Conservation (phyloP, 805 yeast species). For the Metschnikowia bowlesiae region DNA sequence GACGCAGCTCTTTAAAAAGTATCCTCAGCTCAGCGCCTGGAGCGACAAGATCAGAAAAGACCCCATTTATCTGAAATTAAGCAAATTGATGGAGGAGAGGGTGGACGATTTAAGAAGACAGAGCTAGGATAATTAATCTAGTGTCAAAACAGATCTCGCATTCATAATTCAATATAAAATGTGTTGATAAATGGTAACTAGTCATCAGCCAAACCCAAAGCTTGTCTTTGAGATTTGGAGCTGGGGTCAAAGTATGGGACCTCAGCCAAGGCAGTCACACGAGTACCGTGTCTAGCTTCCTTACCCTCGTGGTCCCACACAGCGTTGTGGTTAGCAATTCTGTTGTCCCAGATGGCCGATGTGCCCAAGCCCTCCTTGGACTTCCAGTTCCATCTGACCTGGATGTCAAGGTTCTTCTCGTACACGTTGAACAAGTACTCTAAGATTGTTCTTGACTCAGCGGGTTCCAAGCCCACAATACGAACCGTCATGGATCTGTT, state of each 20-base stretch:
- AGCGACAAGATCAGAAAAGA: conserved; percentile 28
- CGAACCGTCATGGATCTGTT: conserved; percentile 28
- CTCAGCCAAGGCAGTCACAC: conserved; percentile 50
- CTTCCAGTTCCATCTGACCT: conserved; percentile 24
- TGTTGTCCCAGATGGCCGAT: conserved; percentile 58
- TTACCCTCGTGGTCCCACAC: conserved; percentile 47
- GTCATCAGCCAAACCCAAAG: conserved; percentile 36
- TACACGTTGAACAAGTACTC: conserved; percentile 15
- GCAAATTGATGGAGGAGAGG: conserved; percentile 29
- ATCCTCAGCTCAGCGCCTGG: conserved; percentile 38
- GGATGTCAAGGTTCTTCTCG: conserved; percentile 46
- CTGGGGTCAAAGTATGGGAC: conserved; percentile 47
- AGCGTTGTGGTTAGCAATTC: conserved; percentile 51
- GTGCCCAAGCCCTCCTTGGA: conserved; percentile 38
- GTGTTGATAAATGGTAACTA: conserved; percentile 1
- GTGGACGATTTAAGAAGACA: conserved; percentile 16
- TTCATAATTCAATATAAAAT: too few species aligned
- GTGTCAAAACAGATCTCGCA: background rate
- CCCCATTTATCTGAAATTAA: conserved; percentile 29
- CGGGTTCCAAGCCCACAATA: conserved; percentile 28
- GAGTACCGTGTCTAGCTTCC: conserved; percentile 35
- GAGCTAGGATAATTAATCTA: background rate
- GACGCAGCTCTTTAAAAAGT: conserved; percentile 28
- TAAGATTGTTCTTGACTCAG: conserved; percentile 19
- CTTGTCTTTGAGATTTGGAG: conserved; percentile 51